Base-by-base conservation (phyloP, 352 stramenopile genomes). In the Phytophthora foliorum region DNA sequence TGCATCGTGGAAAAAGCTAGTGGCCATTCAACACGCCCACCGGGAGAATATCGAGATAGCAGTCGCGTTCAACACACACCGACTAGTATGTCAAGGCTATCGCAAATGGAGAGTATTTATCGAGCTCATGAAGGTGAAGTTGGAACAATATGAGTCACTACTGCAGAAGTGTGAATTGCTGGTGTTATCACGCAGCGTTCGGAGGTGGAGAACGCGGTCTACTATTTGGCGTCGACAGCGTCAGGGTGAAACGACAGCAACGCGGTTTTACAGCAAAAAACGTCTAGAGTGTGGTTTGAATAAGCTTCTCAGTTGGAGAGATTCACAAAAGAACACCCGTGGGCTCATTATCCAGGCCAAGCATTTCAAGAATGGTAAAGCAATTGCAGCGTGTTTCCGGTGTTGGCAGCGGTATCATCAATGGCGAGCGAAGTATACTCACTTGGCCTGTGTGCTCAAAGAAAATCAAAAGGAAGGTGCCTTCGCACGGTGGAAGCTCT, bases 401-500 rank as follows among this genome's bases (percentile, higher is more conserved):
- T 34, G 41, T 1, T 86, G 77, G 77, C 42, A 50, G 5, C 44
- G 48, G 17, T 74, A 72, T 29, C 63, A 72, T 29, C 34, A 55
- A 7, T 81, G 77, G 72, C 57, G 66, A 45, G 45, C 16, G 13
- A 68, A 61, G 19, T 66, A 81, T 45, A 45, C 52, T n/a, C 50
- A 62, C 22, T 74, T 83, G 39, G 57, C 65, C 7, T 36, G 29
- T n/a, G 45, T 74, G 10, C 74, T 83, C 32, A 57, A 65, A 34
- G 42, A 62, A 6, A 79, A 69, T 48, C 59, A 72, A 21, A 75
- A 68, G 24, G 57, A 36, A 38, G 69, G 78, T 8, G 39, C 39
- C 13, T 81, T 86, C 21, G 36, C 36, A 21, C 72, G 54, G 8
- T 86, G 77, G 77, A 68, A 74, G 65, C 34, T 5, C 1, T 80